phyloP scores from a whole-genome alignment of 305 asterid genomes.

The Stenogyne calaminthoides region DNA sequence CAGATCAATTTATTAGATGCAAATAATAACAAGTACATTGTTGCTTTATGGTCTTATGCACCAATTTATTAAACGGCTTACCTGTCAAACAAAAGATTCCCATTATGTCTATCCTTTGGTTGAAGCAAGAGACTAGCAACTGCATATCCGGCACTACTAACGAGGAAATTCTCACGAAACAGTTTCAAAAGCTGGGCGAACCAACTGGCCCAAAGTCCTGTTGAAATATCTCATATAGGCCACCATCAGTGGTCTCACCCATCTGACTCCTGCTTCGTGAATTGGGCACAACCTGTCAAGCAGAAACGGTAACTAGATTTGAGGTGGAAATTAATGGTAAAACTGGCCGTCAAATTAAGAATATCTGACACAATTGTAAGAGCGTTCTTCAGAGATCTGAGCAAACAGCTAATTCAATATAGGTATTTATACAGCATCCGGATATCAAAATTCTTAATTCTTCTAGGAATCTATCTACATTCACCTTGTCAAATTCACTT shows the following conservation, averaged over 20 bases:
- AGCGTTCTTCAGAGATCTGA: neutral
- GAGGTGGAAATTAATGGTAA: neutral
- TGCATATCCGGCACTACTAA: conserved; percentile 99
- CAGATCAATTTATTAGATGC: neutral
- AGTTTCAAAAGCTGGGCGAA: conserved; percentile 87
- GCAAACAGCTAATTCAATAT: neutral
- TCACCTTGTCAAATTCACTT: neutral
- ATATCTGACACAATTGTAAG: conserved; percentile 3
- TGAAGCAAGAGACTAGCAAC: conserved; percentile 99
- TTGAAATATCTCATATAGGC: conserved; percentile 94
- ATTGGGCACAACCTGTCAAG: conserved; percentile 89
- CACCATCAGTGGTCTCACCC: conserved; percentile 99
- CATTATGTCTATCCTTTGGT: conserved; percentile 99
- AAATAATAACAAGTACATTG: too few relatives aligned
- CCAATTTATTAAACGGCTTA: conserved; percentile 36
- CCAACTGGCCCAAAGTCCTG: conserved; percentile 99
- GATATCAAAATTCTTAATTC: conserved; percentile 12
- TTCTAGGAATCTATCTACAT: neutral
- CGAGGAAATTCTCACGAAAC: conserved; percentile 96
- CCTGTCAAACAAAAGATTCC: conserved; percentile 96
- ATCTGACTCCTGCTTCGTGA: conserved; percentile 98
- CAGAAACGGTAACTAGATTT: conserved; percentile 19
- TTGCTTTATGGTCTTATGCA: neutral
- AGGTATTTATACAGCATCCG: neutral
- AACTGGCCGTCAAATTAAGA: neutral